phyloP scores from a whole-genome alignment of 441 rosid species.

The Flueggea neowawraea region DNA sequence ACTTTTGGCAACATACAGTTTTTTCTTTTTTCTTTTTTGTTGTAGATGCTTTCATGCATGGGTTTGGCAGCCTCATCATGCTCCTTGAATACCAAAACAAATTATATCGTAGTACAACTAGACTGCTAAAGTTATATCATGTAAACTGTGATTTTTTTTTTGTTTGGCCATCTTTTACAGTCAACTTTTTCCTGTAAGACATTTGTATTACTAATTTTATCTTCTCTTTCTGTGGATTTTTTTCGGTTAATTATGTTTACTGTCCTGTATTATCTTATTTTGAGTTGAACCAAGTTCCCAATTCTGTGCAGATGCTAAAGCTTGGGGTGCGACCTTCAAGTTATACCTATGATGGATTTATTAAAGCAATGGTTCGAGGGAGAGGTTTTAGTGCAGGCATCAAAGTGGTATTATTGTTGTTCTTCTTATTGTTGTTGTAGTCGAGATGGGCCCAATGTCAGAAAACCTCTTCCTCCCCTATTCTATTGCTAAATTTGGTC shows the following conservation, averaged over 20 bases:
- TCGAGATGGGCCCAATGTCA: slow-evolving; percentile 1
- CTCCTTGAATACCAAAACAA: no score
- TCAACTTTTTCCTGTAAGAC: no score
- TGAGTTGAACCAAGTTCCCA: background rate
- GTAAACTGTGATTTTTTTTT: no score
- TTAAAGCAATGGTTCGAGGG: slow-evolving; percentile 53
- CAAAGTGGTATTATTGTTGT: slow-evolving; percentile 46
- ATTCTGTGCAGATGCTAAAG: slow-evolving; percentile 63
- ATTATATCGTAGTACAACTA: no score
- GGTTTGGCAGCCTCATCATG: no score
- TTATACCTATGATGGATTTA: slow-evolving; percentile 55
- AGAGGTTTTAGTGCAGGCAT: slow-evolving; percentile 52
- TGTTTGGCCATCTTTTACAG: background rate
- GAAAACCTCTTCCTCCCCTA: background rate
- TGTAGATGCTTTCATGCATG: no score
- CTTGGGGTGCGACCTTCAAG: slow-evolving; percentile 73
- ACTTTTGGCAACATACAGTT: no score
- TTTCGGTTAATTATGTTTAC: background rate
- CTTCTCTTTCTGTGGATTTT: no score
- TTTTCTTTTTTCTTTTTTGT: no score
- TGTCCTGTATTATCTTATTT: background rate
- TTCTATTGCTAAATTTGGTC: slow-evolving; percentile 7
- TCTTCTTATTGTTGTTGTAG: slow-evolving; percentile 6
- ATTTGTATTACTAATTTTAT: no score
- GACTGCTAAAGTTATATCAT: no score